Base-by-base conservation (phyloP, 2,329 filamentous ascomycete species). In the Trichoderma oligosporum region DNA sequence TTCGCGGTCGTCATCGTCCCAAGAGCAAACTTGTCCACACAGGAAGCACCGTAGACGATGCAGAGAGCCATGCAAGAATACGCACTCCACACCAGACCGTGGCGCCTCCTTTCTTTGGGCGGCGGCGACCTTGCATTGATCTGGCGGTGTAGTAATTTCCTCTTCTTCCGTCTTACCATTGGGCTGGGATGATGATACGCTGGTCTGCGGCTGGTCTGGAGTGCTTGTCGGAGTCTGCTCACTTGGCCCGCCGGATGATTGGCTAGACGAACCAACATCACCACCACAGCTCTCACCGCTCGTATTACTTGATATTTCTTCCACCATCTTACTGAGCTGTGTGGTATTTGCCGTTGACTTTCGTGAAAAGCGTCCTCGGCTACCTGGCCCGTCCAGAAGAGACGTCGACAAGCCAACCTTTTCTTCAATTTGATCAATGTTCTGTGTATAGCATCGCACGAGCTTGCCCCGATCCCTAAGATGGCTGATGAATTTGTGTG, bases 401-500 rank as follows among this genome's bases (percentile, higher is more conserved):
- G 84, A 79, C 0, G 84, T 87, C 14, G 79, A 82, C 3, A 89
- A 74, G 3, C 86, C 86, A 41, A 88, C 84, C 57, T 86, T 84
- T 65, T 85, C 83, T 66, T 90, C 87, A 6, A 90, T 82, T 60
- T 84, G 83, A 63, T 90, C 86, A 62, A 90, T 89, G 61, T 89
- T 90, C 63, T 90, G 86, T 0, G 86, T 89, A 64, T 90, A 90
- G 64, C 86, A 88, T 36, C 86, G 76, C 29, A 88, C 84, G 4
- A 90, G 75, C 61, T 87, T 86, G 3, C 85, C 84, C 4, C 82
- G 78, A 65, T 89, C 84, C 42, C 85, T 79, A 4, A 90, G 75
- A 31, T 84, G 81, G 41, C 82, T 80, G 62, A 90, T 85, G 66
- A 90, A 89, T 56, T 80, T 81, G 70, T 90, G 86, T 1, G 84